Evolutionary conservation across 805 yeast genomes (phyloP), one percentile per base, ranked within the genome.

Genomic region (Yamadazyma takamatsuzukensis): DNA sequence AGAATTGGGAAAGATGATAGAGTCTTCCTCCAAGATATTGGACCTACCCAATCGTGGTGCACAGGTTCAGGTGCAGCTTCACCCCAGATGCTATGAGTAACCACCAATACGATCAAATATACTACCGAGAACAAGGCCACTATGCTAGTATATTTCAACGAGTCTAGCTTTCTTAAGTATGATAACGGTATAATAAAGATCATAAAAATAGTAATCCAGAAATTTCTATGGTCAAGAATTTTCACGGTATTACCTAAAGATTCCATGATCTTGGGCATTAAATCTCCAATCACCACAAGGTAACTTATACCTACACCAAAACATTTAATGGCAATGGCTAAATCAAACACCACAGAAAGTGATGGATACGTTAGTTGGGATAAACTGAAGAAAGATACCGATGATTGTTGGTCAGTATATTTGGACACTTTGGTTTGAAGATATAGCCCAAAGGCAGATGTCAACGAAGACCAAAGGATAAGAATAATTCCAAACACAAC

Each of bases 301-400:
- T 84, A 84, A 29, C 80, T 72, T 10, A 84, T 64, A 3, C 81
- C 80, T 12, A 80, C 88, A 15, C 94, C 94, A 57, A 80, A 84
- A 52, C 90, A 82, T 57, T 84, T 88, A 29, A 82, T 64, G 21
- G 81, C 75, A 52, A 84, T 82, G 21, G 87, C 83, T 15, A 78
- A 56, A 56, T 84, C 93, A 49, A 83, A 84, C n/a, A 83, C 48
- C 5, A 83, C 70, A 4, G 83, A 68, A 17, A 82, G 53, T n/a
- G 68, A 69, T 1, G 93, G 93, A 47, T 82, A 83, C 0, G 90
- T 80, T 37, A 83, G 51, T 41, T 67, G 72, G 21, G 70, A 62
- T 41, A 67, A 57, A 44, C 71, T 65, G 44, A 67, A 67, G 41
- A 62, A 67, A 25, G 68, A 61, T 19, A 65, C 70, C 2, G 68